A percentile compares a stretch with the other conserved stretches of the same genome.
Evolutionary conservation across 2,329 filamentous ascomycete species (phyloP).

Genomic region (Phaeosphaeriaceae sp.): DNA sequence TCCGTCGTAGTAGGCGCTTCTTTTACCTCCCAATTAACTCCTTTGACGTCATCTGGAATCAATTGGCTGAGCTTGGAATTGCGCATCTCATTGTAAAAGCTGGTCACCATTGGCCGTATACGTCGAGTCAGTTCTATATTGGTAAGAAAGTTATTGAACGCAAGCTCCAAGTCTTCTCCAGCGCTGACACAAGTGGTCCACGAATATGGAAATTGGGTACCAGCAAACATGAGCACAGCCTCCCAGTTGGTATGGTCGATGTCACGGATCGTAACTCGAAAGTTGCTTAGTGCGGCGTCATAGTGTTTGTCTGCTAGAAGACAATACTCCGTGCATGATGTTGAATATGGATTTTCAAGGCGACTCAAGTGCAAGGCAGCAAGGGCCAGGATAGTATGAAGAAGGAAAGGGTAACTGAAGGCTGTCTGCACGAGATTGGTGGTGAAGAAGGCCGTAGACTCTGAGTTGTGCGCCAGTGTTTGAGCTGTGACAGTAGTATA

Average conservation of each 20-base stretch:
- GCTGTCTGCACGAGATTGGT: constrained; percentile 41
- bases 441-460: constrained; percentile 25
- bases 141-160: constrained; percentile 29
- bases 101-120: constrained; percentile 31
- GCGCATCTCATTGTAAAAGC: constrained; percentile 20
- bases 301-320: constrained; percentile 29
- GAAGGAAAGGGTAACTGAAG: constrained; percentile 52
- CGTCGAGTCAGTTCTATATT: constrained; percentile 30
- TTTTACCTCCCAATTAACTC: constrained; percentile 20
- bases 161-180: constrained; percentile 18
- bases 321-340: constrained; percentile 16
- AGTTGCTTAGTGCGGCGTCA: constrained; percentile 25
- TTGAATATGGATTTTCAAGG: constrained; percentile 24
- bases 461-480: constrained; percentile 24
- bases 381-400: constrained; percentile 53
- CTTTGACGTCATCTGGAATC: constrained; percentile 29
- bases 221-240: constrained; percentile 39
- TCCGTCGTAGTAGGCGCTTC: constrained; percentile 26
- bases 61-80: constrained; percentile 21
- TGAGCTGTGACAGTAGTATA: constrained; percentile 37
- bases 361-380: constrained; percentile 53
- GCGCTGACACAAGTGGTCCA: constrained; percentile 22
- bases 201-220: constrained; percentile 29
- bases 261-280: constrained; percentile 29
- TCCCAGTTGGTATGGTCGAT: constrained; percentile 50